Evolutionary conservation across 139 green algal species (phyloP).

Genomic region (Chlamydomonas schloesseri): DNA sequence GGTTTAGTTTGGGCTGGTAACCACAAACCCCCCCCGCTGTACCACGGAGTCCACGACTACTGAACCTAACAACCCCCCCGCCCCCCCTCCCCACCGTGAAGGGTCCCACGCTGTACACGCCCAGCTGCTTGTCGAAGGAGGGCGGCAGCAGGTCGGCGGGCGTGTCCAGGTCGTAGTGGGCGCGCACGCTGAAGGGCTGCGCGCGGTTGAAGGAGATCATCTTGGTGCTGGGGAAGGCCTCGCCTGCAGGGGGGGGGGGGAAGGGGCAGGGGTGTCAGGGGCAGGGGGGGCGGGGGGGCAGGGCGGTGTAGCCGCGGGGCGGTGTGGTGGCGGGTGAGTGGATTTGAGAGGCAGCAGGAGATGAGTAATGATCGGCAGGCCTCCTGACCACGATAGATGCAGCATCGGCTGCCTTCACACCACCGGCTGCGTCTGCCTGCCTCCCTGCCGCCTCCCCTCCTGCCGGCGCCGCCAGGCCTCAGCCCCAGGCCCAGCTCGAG

Average conservation of each 20-base stretch:
- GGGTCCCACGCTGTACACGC: constrained; percentile 61
- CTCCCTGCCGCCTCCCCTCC: too few relatives aligned
- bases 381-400: too few relatives aligned
- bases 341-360: too few relatives aligned
- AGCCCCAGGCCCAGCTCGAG: constrained; percentile 20
- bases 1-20: too few relatives aligned
- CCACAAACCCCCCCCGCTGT: too few relatives aligned
- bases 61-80: too few relatives aligned
- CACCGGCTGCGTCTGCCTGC: too few relatives aligned
- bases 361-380: too few relatives aligned
- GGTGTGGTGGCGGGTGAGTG: background rate
- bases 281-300: background rate
- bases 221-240: constrained; percentile 88
- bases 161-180: constrained; percentile 77
- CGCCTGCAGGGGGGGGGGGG: constrained; percentile 3
- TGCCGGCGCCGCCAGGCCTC: too few relatives aligned
- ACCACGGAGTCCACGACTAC: too few relatives aligned
- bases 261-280: constrained; percentile 31
- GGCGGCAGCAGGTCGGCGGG: constrained; percentile 63
- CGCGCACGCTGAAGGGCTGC: constrained; percentile 84
- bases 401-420: too few relatives aligned
- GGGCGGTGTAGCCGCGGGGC: background rate
- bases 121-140: constrained; percentile 37
- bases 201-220: constrained; percentile 92
- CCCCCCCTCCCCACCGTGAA: constrained; percentile 46